A percentile compares a stretch with the other conserved stretches of the same genome.
These are phyloP conservation scores for Trichosporon coremiiforme DNA, from an alignment of 1,284 basidiomycete genomes.

Conservation along the genomic window DNA sequence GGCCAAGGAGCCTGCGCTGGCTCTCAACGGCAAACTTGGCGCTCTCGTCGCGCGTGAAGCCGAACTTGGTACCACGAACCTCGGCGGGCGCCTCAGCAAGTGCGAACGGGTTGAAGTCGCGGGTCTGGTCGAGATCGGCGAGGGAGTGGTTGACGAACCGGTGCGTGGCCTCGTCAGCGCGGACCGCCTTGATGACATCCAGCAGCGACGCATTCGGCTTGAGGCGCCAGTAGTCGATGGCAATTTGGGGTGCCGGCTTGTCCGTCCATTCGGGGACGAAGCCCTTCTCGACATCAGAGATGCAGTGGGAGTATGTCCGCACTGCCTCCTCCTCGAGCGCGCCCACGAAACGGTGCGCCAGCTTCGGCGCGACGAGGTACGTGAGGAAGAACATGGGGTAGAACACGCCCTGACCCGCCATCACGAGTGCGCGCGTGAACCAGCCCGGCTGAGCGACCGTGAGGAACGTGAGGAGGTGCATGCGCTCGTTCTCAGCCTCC, in stretches of 20 bases:
- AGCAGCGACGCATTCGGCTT: constrained; percentile 70
- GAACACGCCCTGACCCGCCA: constrained; percentile 83
- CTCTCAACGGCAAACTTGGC: constrained; percentile 58
- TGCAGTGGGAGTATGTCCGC: constrained; percentile 79
- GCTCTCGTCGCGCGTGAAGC: constrained; percentile 74
- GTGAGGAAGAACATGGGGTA: constrained; percentile 87
- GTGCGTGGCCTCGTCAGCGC: constrained; percentile 90
- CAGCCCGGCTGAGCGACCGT: constrained; percentile 74
- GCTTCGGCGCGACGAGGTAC: constrained; percentile 77
- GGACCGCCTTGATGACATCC: constrained; percentile 86
- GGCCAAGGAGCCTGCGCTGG: constrained; percentile 46
- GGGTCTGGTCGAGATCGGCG: constrained; percentile 73
- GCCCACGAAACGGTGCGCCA: constrained; percentile 93
- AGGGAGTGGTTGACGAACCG: constrained; percentile 91
- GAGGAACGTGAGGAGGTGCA: constrained; percentile 94
- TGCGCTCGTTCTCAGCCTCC: constrained; percentile 93
- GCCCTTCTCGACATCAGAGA: constrained; percentile 80
- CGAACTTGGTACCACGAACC: constrained; percentile 71
- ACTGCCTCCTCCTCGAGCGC: constrained; percentile 95
- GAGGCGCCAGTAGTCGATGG: constrained; percentile 84
- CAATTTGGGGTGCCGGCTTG: constrained; percentile 78
- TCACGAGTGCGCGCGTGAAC: constrained; percentile 75
- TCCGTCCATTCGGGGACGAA: constrained; percentile 79
- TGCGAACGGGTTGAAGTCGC: constrained; percentile 88
- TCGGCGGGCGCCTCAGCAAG: constrained; percentile 84